Conservation (phyloP, 345 rosid genomes). For the Eucalyptus albens region DNA sequence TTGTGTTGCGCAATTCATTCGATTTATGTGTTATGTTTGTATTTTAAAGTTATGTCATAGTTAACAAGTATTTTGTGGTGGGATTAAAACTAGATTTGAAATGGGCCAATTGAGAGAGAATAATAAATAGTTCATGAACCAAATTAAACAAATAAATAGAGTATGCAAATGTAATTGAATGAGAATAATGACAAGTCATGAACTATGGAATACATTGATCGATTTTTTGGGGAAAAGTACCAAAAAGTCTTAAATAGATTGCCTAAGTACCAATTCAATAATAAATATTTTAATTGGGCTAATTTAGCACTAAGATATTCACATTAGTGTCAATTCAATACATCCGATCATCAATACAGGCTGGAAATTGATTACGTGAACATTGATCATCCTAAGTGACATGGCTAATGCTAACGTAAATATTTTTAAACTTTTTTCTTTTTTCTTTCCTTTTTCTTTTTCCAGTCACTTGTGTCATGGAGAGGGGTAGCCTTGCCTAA, state of each 20-base stretch:
- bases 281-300: rapidly evolving
- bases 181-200: background rate
- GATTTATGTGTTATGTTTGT: background rate
- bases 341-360: rapidly evolving
- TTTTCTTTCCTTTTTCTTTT: rapidly evolving
- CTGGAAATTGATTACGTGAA: too few relatives aligned
- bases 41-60: background rate
- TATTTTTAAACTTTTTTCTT: too few relatives aligned
- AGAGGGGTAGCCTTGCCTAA: background rate
- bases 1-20: background rate
- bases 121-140: background rate
- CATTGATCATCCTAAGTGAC: rapidly evolving
- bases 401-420: rapidly evolving
- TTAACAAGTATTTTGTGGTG: background rate
- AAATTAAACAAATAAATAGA: background rate
- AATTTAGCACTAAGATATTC: background rate
- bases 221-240: background rate
- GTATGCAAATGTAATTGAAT: background rate
- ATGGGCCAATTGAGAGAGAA: background rate
- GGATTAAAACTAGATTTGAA: background rate
- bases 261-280: rapidly evolving
- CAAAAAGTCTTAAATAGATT: background rate
- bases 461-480: rapidly evolving
- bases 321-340: background rate
- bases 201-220: background rate